Conservation (phyloP, 2,329 filamentous ascomycete species). For the Pyricularia pennisetigena region DNA sequence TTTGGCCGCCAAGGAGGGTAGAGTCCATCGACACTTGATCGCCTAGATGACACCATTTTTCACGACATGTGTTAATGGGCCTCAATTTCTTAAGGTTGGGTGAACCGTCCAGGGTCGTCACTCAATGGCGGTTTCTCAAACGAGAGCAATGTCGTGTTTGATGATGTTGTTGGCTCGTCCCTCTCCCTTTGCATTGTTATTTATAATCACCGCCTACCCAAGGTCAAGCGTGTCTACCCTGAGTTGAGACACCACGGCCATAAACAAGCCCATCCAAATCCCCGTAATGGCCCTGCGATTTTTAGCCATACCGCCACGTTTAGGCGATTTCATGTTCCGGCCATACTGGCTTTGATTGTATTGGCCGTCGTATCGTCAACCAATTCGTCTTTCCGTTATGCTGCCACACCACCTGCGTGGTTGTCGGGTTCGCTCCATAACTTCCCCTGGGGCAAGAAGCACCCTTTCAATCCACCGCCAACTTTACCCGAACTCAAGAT, state of each 20-base stretch:
- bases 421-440: not conserved
- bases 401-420: not conserved
- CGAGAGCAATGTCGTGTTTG: not conserved
- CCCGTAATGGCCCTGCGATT: not conserved
- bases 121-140: not conserved
- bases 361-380: not conserved
- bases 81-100: not conserved
- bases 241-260: not conserved
- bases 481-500: not conserved
- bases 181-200: not conserved
- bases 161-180: not conserved
- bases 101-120: not conserved
- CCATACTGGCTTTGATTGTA: not conserved
- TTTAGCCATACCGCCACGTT: not conserved
- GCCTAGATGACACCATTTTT: too few relatives aligned
- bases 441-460: not conserved
- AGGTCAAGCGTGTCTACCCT: not conserved
- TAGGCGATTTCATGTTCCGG: not conserved
- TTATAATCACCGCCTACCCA: not conserved
- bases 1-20: too few relatives aligned
- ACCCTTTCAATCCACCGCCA: not conserved
- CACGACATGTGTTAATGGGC: not conserved
- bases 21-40: too few relatives aligned
- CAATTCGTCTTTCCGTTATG: not conserved
- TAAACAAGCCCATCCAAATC: not conserved